These are phyloP conservation scores for Pyracantha coccinea DNA, from an alignment of 331 rosid genomes.

Conservation along the genomic window DNA sequence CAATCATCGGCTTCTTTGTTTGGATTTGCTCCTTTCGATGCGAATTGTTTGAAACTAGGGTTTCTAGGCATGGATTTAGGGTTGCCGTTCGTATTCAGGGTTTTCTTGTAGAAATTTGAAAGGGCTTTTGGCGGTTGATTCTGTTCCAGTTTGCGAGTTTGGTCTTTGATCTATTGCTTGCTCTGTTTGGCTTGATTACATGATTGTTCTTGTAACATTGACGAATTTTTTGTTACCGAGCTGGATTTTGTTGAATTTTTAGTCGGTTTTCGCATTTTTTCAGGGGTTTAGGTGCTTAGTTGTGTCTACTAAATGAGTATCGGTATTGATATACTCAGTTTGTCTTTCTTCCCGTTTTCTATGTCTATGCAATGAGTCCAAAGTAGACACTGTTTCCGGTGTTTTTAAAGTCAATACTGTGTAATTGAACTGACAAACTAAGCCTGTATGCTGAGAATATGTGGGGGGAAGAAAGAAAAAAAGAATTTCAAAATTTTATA, in stretches of 20 bases:
- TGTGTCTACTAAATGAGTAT: constrained; percentile 1
- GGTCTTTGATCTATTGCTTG: constrained; percentile 56
- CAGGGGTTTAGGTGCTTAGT: constrained; percentile 27
- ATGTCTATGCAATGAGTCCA: constrained; percentile 14
- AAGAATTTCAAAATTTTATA: constrained; percentile 2
- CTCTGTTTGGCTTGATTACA: constrained; percentile 20
- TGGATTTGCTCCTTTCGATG: constrained; percentile 26
- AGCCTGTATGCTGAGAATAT: constrained; percentile 2
- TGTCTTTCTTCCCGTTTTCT: neutral
- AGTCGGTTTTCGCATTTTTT: constrained; percentile 22
- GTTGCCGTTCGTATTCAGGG: constrained; percentile 20
- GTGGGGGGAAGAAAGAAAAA: neutral
- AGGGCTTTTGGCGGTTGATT: constrained; percentile 51
- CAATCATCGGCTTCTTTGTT: constrained; percentile 20
- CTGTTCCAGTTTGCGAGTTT: constrained; percentile 24
- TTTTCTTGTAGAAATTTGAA: constrained; percentile 24
- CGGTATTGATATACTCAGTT: constrained; percentile 2
- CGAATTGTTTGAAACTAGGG: constrained; percentile 30
- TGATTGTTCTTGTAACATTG: constrained; percentile 22
- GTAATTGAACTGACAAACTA: constrained; percentile 2
- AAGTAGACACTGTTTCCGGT: constrained; percentile 16
- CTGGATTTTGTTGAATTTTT: constrained; percentile 21
- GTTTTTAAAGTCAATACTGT: constrained; percentile 1
- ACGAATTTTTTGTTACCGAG: constrained; percentile 4
- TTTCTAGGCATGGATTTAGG: constrained; percentile 46